Conservation (phyloP, 768 basidiomycete genomes). For the Suillus spraguei region DNA sequence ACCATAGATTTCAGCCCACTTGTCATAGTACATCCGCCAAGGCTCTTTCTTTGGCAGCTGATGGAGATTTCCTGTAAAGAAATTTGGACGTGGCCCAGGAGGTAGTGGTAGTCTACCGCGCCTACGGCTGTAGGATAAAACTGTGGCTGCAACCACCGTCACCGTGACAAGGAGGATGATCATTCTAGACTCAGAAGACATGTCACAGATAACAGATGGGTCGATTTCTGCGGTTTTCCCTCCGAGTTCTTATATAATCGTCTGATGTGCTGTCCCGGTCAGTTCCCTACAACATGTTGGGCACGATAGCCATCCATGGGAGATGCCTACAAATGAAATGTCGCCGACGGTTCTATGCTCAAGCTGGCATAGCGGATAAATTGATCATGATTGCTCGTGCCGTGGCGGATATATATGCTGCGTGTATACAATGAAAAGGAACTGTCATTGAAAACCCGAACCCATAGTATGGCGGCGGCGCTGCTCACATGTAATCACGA, state of each 20-base stretch:
- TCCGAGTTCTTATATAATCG: background rate
- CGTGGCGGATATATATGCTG: no score
- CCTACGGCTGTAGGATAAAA: background rate
- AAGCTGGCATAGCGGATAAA: no score
- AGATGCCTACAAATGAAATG: no score
- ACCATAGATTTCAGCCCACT: conserved; percentile 1
- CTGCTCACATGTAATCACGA: no score
- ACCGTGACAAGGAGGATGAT: background rate
- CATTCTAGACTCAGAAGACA: background rate
- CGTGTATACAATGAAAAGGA: no score
- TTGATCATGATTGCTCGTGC: no score
- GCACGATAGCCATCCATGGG: no score
- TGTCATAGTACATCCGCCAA: background rate
- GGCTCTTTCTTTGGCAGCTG: background rate
- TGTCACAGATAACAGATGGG: background rate
- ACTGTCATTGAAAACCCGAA: no score
- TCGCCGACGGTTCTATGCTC: no score
- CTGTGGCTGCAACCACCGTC: background rate
- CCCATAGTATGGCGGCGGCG: no score
- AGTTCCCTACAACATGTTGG: background rate
- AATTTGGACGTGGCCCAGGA: background rate
- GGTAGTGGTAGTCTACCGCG: conserved; percentile 1
- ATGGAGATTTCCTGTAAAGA: background rate
- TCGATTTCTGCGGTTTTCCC: background rate
- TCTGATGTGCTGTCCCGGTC: background rate